These are phyloP conservation scores for Sclerotinia subarctica DNA, from an alignment of 2,329 filamentous ascomycete species.

Conservation along the genomic window DNA sequence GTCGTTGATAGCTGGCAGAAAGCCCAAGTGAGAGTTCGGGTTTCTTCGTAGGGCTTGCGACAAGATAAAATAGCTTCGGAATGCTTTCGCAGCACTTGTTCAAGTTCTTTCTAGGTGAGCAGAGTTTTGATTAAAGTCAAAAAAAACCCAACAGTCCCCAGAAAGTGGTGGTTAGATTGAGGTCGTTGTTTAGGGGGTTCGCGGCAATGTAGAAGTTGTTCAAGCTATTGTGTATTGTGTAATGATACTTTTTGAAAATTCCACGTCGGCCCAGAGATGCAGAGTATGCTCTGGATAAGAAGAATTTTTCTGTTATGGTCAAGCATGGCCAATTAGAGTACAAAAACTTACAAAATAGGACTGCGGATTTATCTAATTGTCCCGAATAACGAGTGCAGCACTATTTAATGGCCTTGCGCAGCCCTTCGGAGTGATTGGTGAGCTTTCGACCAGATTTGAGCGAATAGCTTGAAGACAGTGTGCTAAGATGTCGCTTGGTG, in stretches of 20 bases:
- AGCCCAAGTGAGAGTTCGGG: too few relatives aligned
- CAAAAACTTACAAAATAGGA: rapidly evolving
- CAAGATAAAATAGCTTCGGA: too few relatives aligned
- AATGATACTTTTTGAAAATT: not conserved
- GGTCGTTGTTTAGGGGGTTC: not conserved
- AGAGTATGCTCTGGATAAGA: not conserved
- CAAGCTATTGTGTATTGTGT: not conserved
- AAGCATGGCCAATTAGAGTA: not conserved
- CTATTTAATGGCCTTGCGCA: not conserved
- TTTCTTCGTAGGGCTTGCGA: too few relatives aligned
- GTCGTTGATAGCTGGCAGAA: too few relatives aligned
- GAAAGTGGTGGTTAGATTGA: rapidly evolving
- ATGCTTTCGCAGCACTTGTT: too few relatives aligned
- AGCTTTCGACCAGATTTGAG: not conserved
- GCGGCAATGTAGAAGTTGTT: not conserved
- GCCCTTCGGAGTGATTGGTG: not conserved
- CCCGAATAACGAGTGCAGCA: not conserved
- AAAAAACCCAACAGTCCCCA: not conserved
- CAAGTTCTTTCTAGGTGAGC: rapidly evolving
- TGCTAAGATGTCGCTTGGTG: rapidly evolving
- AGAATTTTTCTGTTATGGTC: too few relatives aligned
- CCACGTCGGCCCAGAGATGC: not conserved
- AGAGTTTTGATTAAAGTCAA: not conserved
- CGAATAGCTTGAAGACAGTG: rapidly evolving
- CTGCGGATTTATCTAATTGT: too few relatives aligned